Percentiles rank a stretch among this genome's conserved stretches.
Evolutionary conservation across 371 early-diverging fungal species (phyloP).

Genomic region (Apophysomyces variabilis): DNA sequence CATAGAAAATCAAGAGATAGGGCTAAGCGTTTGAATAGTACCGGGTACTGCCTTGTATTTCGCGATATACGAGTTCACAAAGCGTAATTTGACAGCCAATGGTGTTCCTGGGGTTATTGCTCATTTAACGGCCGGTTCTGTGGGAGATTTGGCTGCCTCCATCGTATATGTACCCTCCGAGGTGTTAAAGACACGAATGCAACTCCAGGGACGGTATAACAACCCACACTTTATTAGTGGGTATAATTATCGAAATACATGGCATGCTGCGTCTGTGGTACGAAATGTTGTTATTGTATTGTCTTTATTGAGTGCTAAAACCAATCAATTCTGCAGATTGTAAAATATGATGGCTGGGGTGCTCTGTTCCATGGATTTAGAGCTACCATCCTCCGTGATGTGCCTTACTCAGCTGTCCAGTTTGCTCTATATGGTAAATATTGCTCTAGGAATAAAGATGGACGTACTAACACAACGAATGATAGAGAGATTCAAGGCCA

Average conservation of each 20-base stretch:
- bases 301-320: neutral
- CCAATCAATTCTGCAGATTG: conserved; percentile 44
- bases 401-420: conserved; percentile 75
- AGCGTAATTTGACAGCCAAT: conserved; percentile 62
- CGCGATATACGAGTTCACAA: conserved; percentile 75
- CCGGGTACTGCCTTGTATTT: conserved; percentile 76
- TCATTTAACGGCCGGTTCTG: conserved; percentile 74
- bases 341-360: conserved; percentile 64
- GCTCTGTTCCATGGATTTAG: conserved; percentile 72
- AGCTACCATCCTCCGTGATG: conserved; percentile 72
- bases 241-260: conserved; percentile 75
- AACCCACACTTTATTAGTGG: conserved; percentile 78
- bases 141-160: conserved; percentile 78
- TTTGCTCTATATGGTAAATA: conserved; percentile 72
- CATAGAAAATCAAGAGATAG: conserved; percentile 10
- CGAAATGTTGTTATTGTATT: conserved; percentile 7
- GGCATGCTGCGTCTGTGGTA: conserved; percentile 74
- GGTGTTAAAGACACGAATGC: conserved; percentile 81
- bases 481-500: conserved; percentile 54
- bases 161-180: conserved; percentile 81
- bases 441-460: neutral
- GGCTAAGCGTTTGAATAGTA: conserved; percentile 37
- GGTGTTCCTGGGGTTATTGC: conserved; percentile 63
- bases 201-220: conserved; percentile 80
- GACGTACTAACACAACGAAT: neutral